These are phyloP conservation scores for Backusella circina DNA, from an alignment of 192 early-diverging fungal species.

Conservation along the genomic window DNA sequence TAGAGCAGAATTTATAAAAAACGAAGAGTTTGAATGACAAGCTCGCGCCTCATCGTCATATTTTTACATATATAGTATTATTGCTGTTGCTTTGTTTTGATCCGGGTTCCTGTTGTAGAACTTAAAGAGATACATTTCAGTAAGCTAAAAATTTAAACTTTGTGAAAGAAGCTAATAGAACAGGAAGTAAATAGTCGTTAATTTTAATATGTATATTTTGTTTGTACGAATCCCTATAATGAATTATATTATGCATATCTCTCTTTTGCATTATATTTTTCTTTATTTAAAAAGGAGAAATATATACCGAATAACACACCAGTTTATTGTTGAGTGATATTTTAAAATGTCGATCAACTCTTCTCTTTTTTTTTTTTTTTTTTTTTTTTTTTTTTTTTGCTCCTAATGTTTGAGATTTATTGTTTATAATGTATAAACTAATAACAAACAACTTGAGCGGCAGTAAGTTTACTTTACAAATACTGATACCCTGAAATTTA, in stretches of 20 bases:
- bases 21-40: background rate
- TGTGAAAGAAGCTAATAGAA: background rate
- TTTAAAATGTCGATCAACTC: background rate
- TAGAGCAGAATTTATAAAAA: background rate
- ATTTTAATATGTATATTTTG: background rate
- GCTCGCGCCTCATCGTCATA: background rate
- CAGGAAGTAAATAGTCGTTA: too few species aligned
- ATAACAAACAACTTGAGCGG: background rate
- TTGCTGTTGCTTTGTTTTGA: background rate
- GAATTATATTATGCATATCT: background rate
- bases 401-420: too few species aligned
- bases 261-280: background rate
- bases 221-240: background rate
- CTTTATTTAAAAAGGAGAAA: background rate
- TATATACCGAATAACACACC: background rate
- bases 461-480: background rate
- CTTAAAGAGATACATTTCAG: too few species aligned
- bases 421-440: too few species aligned
- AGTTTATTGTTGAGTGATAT: background rate
- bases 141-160: background rate
- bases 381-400: background rate
- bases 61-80: background rate
- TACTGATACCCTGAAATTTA: background rate
- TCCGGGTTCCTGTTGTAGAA: background rate
- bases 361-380: background rate